These are phyloP conservation scores for Candolleomyces efflorescens DNA, from an alignment of 768 basidiomycete genomes.

Conservation along the genomic window DNA sequence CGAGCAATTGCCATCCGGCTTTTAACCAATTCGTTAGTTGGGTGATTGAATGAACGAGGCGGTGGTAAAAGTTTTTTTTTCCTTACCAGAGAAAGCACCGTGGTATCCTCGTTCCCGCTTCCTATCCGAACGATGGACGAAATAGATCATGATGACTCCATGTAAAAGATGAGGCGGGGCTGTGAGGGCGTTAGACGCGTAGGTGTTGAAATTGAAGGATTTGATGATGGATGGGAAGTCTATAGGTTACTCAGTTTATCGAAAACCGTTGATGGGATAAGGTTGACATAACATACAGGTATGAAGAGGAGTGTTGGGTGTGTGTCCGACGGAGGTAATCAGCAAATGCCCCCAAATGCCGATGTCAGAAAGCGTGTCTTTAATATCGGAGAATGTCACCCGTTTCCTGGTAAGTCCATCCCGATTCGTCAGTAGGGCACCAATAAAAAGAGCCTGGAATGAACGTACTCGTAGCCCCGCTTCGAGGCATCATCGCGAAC, in stretches of 20 bases:
- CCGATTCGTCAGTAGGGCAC: background rate
- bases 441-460: background rate
- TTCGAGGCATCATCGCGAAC: conserved; percentile 36
- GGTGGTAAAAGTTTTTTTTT: background rate
- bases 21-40: background rate
- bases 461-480: conserved; percentile 30
- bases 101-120: conserved; percentile 25
- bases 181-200: conserved; percentile 32
- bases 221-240: conserved; percentile 37
- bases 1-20: conserved; percentile 35
- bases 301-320: conserved; percentile 31
- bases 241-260: conserved; percentile 7
- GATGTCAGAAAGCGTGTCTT: conserved; percentile 31
- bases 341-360: conserved; percentile 33
- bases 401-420: conserved; percentile 19
- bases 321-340: conserved; percentile 30
- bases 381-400: conserved; percentile 31
- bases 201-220: conserved; percentile 32
- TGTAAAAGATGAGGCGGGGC: conserved; percentile 34
- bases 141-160: conserved; percentile 27
- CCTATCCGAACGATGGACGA: conserved; percentile 29
- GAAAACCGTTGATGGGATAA: background rate
- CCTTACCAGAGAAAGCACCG: conserved; percentile 1
- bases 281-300: conserved; percentile 25
- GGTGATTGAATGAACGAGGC: background rate